Percentiles rank a stretch among this genome's conserved stretches.
phyloP scores from a whole-genome alignment of 805 yeast genomes.

The Myxozyma melibiosi region DNA sequence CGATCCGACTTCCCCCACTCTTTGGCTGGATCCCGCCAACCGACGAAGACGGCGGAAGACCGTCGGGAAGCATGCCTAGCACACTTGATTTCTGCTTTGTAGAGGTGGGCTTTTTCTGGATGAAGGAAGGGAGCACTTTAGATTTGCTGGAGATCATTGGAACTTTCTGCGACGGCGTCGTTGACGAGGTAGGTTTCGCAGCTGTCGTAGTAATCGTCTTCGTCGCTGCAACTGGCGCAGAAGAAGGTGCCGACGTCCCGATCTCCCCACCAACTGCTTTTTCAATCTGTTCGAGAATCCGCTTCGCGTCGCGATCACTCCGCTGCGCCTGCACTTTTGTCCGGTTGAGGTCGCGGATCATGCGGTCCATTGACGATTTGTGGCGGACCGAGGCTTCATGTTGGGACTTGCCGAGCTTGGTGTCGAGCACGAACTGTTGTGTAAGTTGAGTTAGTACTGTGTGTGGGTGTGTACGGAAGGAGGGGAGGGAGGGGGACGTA shows the following conservation, averaged over 20 bases:
- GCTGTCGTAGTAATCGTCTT: background rate
- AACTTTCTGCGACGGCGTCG: background rate
- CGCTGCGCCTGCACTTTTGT: constrained; percentile 25
- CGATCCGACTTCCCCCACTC: background rate
- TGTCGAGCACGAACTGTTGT: constrained; percentile 33
- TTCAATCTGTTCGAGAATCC: constrained; percentile 25
- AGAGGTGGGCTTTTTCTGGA: too few relatives aligned
- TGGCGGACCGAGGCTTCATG: constrained; percentile 34
- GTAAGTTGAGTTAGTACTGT: background rate
- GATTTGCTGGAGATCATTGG: background rate
- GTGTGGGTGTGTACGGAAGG: too few relatives aligned
- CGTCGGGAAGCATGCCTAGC: constrained; percentile 8
- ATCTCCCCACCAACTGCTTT: constrained; percentile 10
- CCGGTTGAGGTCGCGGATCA: constrained; percentile 29
- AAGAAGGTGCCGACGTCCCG: background rate
- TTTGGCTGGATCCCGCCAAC: background rate
- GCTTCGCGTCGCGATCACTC: constrained; percentile 26
- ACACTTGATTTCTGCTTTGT: background rate
- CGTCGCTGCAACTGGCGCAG: background rate
- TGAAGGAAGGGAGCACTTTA: too few relatives aligned
- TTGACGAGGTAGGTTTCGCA: background rate
- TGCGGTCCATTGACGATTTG: constrained; percentile 29
- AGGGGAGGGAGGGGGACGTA: constrained; percentile 3
- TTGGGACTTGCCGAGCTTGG: constrained; percentile 33
- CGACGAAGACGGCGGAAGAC: background rate